A percentile compares a stretch with the other conserved stretches of the same genome.
Evolutionary conservation across 2,329 filamentous ascomycete genomes (phyloP).

Genomic region (Penicillium sp.): DNA sequence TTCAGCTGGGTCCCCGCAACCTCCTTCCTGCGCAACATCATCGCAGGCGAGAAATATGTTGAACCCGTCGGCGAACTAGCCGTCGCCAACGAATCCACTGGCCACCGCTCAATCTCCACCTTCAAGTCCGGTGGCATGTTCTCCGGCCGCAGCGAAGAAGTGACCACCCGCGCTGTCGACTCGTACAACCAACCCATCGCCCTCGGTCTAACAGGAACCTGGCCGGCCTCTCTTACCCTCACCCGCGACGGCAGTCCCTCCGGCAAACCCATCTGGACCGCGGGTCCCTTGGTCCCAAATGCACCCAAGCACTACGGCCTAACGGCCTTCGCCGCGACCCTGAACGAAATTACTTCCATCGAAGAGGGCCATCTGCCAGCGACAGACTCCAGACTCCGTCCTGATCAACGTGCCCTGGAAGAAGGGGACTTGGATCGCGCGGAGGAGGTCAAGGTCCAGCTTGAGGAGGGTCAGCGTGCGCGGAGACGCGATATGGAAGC

Average conservation of each 20-base stretch:
- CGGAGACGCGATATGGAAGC: conserved; percentile 77
- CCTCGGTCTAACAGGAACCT: conserved; percentile 75
- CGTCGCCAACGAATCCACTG: conserved; percentile 79
- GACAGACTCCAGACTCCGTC: conserved; percentile 81
- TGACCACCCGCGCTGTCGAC: conserved; percentile 74
- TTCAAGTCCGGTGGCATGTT: conserved; percentile 98
- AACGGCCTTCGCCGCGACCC: conserved; percentile 78
- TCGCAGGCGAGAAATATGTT: conserved; percentile 97
- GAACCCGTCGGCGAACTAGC: conserved; percentile 92
- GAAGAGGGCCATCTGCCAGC: conserved; percentile 75
- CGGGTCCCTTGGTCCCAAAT: conserved; percentile 76
- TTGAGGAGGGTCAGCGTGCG: conserved; percentile 83
- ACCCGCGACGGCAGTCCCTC: conserved; percentile 65
- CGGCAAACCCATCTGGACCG: conserved; percentile 75
- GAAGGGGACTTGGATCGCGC: conserved; percentile 79
- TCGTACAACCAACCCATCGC: conserved; percentile 67
- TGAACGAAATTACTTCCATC: conserved; percentile 85
- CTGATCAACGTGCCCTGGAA: conserved; percentile 86
- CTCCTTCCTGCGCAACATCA: conserved; percentile 91
- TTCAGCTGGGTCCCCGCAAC: conserved; percentile 90
- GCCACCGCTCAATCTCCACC: conserved; percentile 80
- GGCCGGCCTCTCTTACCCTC: conserved; percentile 74
- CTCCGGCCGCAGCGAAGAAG: conserved; percentile 88
- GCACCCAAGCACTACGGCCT: conserved; percentile 82
- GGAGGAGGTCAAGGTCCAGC: conserved; percentile 76